Evolutionary conservation across 768 basidiomycete genomes (phyloP).

Genomic region (Cyathus striatus): DNA sequence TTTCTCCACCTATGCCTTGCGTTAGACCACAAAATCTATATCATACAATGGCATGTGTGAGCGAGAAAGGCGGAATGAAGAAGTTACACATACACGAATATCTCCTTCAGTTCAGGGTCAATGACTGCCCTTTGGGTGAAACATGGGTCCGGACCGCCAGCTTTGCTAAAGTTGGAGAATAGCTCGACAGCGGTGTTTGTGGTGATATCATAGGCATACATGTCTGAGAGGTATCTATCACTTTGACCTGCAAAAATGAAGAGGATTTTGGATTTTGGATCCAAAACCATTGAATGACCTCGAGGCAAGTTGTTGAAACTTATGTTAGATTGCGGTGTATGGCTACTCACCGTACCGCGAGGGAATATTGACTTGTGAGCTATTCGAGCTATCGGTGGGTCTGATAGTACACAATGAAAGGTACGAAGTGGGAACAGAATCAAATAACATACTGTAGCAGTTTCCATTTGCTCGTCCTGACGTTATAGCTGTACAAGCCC

Average conservation of each 20-base stretch:
- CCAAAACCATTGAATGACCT: conserved; percentile 84
- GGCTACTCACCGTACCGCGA: conserved; percentile 57
- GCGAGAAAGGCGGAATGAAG: neutral
- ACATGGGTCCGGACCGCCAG: conserved; percentile 65
- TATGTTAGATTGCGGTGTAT: neutral
- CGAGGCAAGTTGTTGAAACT: neutral
- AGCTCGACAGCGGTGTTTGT: conserved; percentile 55
- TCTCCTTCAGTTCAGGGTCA: conserved; percentile 55
- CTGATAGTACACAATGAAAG: conserved; percentile 7
- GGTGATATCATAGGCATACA: conserved; percentile 67
- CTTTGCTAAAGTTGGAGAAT: conserved; percentile 53
- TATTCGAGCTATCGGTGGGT: conserved; percentile 18
- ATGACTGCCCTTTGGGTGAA: conserved; percentile 75
- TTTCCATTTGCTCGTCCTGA: conserved; percentile 63
- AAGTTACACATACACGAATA: conserved; percentile 59
- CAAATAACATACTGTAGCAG: conserved; percentile 50
- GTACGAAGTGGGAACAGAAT: conserved; percentile 3
- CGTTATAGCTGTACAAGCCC: conserved; percentile 69
- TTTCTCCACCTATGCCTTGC: conserved; percentile 29
- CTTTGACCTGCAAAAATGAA: conserved; percentile 77
- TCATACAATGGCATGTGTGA: conserved; percentile 1
- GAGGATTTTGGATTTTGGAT: conserved; percentile 49
- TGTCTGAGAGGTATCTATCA: conserved; percentile 65
- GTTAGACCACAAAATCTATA: conserved; percentile 61
- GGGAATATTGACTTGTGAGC: conserved; percentile 34